A percentile compares a stretch with the other conserved stretches of the same genome.
Evolutionary conservation across 116 monocot genomes (phyloP).

Genomic region (Phalaenopsis hybrid): DNA sequence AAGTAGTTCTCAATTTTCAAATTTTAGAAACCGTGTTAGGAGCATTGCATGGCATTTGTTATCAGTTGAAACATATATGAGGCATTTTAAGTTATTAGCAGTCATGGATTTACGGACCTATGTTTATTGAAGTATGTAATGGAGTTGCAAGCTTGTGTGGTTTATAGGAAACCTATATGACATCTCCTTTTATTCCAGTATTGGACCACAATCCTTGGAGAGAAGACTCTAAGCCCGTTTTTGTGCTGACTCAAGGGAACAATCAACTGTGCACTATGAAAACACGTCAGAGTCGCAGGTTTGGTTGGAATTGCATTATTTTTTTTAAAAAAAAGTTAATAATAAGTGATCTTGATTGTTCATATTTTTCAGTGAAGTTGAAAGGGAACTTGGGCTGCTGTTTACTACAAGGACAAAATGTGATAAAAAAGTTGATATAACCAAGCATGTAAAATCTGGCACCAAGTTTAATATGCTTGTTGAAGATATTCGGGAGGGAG

Average conservation of each 20-base stretch:
- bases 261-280: constrained; percentile 98
- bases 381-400: constrained; percentile 76
- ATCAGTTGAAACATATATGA: not conserved
- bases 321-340: not conserved
- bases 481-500: constrained; percentile 96
- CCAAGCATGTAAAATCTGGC: constrained; percentile 35
- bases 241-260: constrained; percentile 79
- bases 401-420: constrained; percentile 60
- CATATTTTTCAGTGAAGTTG: constrained; percentile 67
- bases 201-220: constrained; percentile 93
- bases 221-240: constrained; percentile 83
- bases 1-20: no score
- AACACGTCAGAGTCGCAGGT: constrained; percentile 85
- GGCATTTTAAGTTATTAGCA: not conserved
- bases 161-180: not conserved
- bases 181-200: constrained; percentile 34
- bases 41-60: not conserved
- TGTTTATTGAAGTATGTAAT: not conserved
- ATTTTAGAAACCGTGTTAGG: not conserved
- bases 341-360: not conserved
- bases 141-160: not conserved
- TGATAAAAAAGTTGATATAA: constrained; percentile 32
- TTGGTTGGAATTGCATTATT: constrained; percentile 10
- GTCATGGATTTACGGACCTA: not conserved
- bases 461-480: constrained; percentile 86